Evolutionary conservation across 2,329 filamentous ascomycete genomes (phyloP).

Genomic region (Ophiostoma sp.): DNA sequence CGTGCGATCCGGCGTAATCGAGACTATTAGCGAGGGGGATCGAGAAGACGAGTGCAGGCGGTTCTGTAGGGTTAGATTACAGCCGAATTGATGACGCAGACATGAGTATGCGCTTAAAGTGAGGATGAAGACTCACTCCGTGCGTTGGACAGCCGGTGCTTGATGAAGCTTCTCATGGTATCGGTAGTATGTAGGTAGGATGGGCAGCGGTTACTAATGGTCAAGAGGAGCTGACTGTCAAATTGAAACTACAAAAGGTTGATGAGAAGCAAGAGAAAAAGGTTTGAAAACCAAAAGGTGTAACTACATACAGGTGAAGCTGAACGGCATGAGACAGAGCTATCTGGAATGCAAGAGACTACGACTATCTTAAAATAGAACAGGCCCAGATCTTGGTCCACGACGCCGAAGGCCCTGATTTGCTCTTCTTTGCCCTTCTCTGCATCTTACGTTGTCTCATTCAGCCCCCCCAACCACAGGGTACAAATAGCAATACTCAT

Average conservation of each 20-base stretch:
- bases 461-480: neutral
- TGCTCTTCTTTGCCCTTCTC: neutral
- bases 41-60: slow-evolving; percentile 6
- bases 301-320: neutral
- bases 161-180: slow-evolving; percentile 2
- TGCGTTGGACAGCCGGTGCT: slow-evolving; percentile 11
- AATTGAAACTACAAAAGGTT: neutral
- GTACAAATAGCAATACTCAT: neutral
- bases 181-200: neutral
- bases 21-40: slow-evolving; percentile 13
- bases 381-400: slow-evolving; percentile 3
- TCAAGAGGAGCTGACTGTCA: neutral
- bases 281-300: neutral
- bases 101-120: neutral
- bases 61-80: neutral
- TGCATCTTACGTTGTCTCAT: neutral
- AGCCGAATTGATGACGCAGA: too few relatives aligned
- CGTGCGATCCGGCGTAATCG: slow-evolving; percentile 3
- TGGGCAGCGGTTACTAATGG: neutral
- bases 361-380: neutral
- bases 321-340: neutral
- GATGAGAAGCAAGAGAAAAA: neutral
- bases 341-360: neutral
- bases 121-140: neutral
- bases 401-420: slow-evolving; percentile 1